Evolutionary conservation across 176 grass and related monocot species (phyloP), one percentile per base, ranked within the genome.

Genomic region (Oryza meyeriana): DNA sequence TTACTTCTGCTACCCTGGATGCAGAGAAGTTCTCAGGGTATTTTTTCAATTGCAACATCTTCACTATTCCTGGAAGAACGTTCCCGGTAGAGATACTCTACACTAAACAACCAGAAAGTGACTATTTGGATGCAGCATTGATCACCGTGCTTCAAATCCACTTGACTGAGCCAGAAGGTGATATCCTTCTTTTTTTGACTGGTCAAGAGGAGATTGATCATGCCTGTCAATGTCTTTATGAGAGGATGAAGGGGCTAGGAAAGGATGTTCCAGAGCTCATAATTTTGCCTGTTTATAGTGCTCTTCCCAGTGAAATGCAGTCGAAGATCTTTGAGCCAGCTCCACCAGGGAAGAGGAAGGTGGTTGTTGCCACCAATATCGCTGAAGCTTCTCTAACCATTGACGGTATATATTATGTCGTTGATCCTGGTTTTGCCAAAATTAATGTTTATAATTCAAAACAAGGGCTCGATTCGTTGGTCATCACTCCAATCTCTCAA

Each of bases 1-100:
- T 98, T 75, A 98, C 95, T 66, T 94, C 95, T 58, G 95, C 95
- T 36, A 98, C 92, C 27, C 83, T 98, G n/a, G 92, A 98, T 85
- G 95, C 95, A 6, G 95, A 98, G 82, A 98, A 98, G 79, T 98
- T 98, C 74, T 98, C 95, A 29, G 95, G 95, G 22, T 98, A 98
- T 70, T 98, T 98, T 47, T 98, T 94, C 57, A 92, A 94, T 70
- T 98, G 95, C 71, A 98, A 94, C 67, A 98, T 98, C 61, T 98
- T 98, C 84, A 98, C 95, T 0, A 98, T 98, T 89, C 95, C 95
- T 30, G 95, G 95, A 74, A 90, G 95, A 85, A 98, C 92, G 18
- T 94, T 93, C 61, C 94, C 95, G 8, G 95, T 98, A 78, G 95
- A 98, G 81, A 98, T 98, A 90, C 84, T 98, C 7, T 94, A 98